phyloP scores from a whole-genome alignment of 2,329 filamentous ascomycete genomes.

The Trichoderma sp. region DNA sequence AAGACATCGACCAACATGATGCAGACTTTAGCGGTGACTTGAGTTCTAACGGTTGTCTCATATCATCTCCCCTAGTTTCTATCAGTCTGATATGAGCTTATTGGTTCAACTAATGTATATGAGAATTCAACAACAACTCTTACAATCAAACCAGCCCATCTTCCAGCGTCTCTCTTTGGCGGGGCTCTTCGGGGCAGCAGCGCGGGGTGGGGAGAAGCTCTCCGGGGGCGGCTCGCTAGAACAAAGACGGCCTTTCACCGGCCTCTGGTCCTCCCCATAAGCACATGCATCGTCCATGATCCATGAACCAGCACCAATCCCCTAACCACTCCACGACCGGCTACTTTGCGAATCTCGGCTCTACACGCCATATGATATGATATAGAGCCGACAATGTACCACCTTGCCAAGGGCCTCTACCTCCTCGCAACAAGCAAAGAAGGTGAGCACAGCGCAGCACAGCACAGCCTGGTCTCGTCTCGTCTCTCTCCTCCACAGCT shows the following conservation, averaged over 20 bases:
- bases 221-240: constrained; percentile 2
- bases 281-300: not conserved
- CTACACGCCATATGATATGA: not conserved
- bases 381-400: constrained; percentile 66
- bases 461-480: not conserved
- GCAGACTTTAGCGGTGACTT: too few relatives aligned
- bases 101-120: not conserved
- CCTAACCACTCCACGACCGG: not conserved
- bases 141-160: not conserved
- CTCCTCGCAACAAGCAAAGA: constrained; percentile 96
- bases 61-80: not conserved
- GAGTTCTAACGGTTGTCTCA: not conserved
- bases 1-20: too few relatives aligned
- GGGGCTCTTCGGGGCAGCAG: constrained; percentile 8
- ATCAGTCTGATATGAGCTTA: not conserved
- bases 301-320: not conserved
- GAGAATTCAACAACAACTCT: not conserved
- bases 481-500: not conserved
- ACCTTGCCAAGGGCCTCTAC: constrained; percentile 92
- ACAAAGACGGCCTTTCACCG: not conserved
- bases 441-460: constrained; percentile 48
- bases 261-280: not conserved
- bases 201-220: constrained; percentile 5
- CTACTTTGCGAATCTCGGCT: not conserved
- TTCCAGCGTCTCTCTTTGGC: not conserved